Percentiles rank a stretch among this genome's conserved stretches.
These are phyloP conservation scores for Hyaloraphidium curvatum DNA, from an alignment of 192 early-diverging fungal species.

Conservation along the genomic window DNA sequence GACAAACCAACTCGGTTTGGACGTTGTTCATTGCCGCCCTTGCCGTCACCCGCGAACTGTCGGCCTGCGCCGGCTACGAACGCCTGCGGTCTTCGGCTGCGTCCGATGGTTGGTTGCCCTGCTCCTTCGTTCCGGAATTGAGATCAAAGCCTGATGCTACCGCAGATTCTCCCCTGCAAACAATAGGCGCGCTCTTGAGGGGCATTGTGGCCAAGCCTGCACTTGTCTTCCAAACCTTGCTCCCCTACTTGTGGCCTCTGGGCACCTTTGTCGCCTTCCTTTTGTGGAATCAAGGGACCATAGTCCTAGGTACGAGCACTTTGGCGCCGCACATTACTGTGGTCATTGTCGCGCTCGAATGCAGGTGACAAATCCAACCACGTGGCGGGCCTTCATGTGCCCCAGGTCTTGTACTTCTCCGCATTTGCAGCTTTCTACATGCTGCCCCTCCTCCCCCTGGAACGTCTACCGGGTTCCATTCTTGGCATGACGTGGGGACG, in stretches of 20 bases:
- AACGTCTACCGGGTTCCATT: not conserved
- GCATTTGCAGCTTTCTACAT: constrained; percentile 21
- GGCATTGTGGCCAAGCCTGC: not conserved
- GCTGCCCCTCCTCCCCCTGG: not conserved
- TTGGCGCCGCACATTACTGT: no score
- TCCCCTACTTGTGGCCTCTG: not conserved
- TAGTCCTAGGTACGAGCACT: not conserved
- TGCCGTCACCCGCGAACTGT: constrained; percentile 7
- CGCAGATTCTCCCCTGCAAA: not conserved
- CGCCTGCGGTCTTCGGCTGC: not conserved
- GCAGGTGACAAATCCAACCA: constrained; percentile 77
- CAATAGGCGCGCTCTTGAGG: not conserved
- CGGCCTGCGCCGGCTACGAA: constrained; percentile 6
- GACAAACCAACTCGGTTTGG: constrained; percentile 93
- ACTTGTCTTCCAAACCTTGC: not conserved
- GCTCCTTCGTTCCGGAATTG: not conserved
- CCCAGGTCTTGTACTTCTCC: constrained; percentile 73
- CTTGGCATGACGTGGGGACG: not conserved
- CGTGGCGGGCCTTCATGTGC: constrained; percentile 50
- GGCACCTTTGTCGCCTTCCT: not conserved
- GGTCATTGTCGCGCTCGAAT: not conserved
- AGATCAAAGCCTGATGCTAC: not conserved
- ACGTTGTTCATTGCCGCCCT: constrained; percentile 41
- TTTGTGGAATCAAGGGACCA: not conserved
- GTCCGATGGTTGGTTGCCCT: not conserved